Percentiles rank a stretch among this genome's conserved stretches.
These are phyloP conservation scores for Colletotrichum sp. DNA, from an alignment of 2,329 filamentous ascomycete species.

Conservation along the genomic window DNA sequence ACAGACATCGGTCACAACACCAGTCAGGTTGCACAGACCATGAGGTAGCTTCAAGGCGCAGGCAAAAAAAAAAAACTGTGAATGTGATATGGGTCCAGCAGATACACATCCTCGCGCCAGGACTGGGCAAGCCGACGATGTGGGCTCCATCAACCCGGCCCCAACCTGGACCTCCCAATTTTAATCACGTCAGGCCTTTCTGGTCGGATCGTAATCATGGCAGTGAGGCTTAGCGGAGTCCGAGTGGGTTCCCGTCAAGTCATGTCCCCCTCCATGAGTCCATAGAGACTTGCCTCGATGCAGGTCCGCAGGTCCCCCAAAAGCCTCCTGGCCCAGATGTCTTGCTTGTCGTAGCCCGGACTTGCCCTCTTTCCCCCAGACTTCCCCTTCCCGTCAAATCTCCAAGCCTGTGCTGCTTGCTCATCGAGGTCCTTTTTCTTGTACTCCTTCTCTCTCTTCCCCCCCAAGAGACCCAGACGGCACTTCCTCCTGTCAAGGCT, in stretches of 20 bases:
- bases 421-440: not conserved
- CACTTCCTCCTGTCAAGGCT: slow-evolving; percentile 4
- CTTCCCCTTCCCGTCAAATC: not conserved
- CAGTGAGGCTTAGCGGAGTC: slow-evolving; percentile 21
- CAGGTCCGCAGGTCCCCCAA: not conserved
- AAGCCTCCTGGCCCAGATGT: not conserved
- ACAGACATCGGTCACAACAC: not conserved
- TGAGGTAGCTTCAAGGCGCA: not conserved
- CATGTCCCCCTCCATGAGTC: not conserved
- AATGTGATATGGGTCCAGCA: not conserved
- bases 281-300: not conserved
- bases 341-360: not conserved
- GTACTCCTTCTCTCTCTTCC: not conserved
- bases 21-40: slow-evolving; percentile 1
- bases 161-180: slow-evolving; percentile 19
- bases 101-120: slow-evolving; percentile 5
- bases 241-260: slow-evolving; percentile 20
- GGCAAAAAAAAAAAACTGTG: not conserved
- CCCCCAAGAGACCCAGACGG: not conserved
- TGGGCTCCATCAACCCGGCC: slow-evolving; percentile 9
- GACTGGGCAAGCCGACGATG: slow-evolving; percentile 8
- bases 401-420: not conserved
- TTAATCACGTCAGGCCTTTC: slow-evolving; percentile 19
- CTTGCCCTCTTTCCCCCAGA: not conserved
- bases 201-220: slow-evolving; percentile 19